A percentile compares a stretch with the other conserved stretches of the same genome.
phyloP scores from a whole-genome alignment of 1,139 yeast genomes.

The Trichomonascaceae sp. region DNA sequence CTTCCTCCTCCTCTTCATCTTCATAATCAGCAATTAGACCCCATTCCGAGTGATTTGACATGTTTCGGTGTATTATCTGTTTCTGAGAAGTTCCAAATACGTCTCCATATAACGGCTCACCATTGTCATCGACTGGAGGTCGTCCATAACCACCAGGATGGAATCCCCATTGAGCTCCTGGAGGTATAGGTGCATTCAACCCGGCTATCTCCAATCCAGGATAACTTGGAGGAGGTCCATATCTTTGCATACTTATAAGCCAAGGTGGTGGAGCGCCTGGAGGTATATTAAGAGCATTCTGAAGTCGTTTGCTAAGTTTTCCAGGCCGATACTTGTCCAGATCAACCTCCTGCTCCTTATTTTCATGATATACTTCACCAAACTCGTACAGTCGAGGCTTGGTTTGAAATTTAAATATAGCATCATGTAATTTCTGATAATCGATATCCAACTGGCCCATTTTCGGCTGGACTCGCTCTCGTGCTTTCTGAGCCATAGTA shows the following conservation, averaged over 20 bases:
- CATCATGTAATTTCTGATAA: slow-evolving; percentile 73
- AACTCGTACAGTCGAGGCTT: slow-evolving; percentile 60
- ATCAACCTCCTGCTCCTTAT: slow-evolving; percentile 53
- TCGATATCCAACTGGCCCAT: slow-evolving; percentile 84
- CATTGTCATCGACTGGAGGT: slow-evolving; percentile 33
- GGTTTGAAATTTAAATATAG: slow-evolving; percentile 76
- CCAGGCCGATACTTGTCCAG: slow-evolving; percentile 57
- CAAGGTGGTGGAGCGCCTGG: slow-evolving; percentile 73
- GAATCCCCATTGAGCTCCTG: slow-evolving; percentile 36
- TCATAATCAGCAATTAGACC: slow-evolving; percentile 30
- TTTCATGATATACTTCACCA: slow-evolving; percentile 82
- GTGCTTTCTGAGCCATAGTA: slow-evolving; percentile 64
- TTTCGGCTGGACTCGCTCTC: slow-evolving; percentile 87
- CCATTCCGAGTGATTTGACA: slow-evolving; percentile 23
- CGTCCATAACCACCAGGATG: slow-evolving; percentile 41
- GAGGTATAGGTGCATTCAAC: slow-evolving; percentile 38
- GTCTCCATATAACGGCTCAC: slow-evolving; percentile 34
- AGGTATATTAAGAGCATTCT: slow-evolving; percentile 65
- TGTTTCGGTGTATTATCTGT: slow-evolving; percentile 16
- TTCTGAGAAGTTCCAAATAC: slow-evolving; percentile 25
- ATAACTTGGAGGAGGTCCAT: slow-evolving; percentile 86
- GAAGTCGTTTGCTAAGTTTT: slow-evolving; percentile 48
- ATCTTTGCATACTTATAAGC: slow-evolving; percentile 61
- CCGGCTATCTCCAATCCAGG: slow-evolving; percentile 57
- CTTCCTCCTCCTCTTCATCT: slow-evolving; percentile 30